Conservation (phyloP, 1,139 yeast genomes). For the Cylindricascospora bacillispora region DNA sequence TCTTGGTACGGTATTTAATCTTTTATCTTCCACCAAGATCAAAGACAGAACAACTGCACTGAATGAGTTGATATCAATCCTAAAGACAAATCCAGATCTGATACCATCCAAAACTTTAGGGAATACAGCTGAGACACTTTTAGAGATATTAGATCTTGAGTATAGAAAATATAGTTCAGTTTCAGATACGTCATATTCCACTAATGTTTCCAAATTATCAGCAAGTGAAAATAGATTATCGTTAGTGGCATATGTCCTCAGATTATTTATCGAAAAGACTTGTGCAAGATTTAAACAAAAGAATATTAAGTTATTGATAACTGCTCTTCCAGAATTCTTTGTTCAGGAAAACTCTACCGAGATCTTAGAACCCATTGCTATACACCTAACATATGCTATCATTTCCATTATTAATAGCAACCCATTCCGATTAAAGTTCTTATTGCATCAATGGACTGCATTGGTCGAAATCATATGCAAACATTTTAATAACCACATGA, state of each 20-base stretch:
- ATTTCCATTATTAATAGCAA: constrained; percentile 11
- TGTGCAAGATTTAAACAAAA: constrained; percentile 14
- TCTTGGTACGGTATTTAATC: constrained; percentile 12
- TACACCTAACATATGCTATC: constrained; percentile 16
- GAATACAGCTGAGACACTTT: constrained; percentile 28
- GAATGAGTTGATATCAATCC: constrained; percentile 27
- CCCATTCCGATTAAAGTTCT: constrained; percentile 15
- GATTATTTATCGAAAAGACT: constrained; percentile 20
- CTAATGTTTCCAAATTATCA: constrained; percentile 13
- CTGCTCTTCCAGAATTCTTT: constrained; percentile 18
- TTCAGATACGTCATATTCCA: constrained; percentile 3
- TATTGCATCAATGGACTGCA: constrained; percentile 17
- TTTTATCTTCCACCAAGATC: constrained; percentile 34
- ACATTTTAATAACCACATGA: constrained; percentile 8
- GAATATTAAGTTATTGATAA: constrained; percentile 13
- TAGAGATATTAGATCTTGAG: constrained; percentile 34
- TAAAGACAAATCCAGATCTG: constrained; percentile 15
- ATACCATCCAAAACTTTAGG: constrained; percentile 17
- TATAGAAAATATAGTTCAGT: constrained; percentile 26
- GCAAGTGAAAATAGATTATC: constrained; percentile 33
- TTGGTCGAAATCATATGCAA: constrained; percentile 9
- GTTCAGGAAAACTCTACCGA: constrained; percentile 6
- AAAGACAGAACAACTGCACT: constrained; percentile 44
- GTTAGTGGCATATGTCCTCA: constrained; percentile 29
- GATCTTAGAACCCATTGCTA: constrained; percentile 13